These are phyloP conservation scores for Aphanomyces euteiches DNA, from an alignment of 352 stramenopile species.

Conservation along the genomic window DNA sequence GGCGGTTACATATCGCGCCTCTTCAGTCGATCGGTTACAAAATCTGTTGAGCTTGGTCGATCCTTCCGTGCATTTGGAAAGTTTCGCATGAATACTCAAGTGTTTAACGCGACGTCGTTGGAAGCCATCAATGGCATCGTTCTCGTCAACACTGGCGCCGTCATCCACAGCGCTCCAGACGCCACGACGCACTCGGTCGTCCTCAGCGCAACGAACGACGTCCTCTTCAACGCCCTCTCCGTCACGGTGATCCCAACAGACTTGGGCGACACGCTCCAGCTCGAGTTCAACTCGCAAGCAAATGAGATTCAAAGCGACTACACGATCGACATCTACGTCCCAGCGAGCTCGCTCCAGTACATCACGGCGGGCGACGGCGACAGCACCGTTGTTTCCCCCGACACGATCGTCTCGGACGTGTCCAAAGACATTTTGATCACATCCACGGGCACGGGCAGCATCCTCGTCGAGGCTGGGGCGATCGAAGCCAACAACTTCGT, in stretches of 20 bases:
- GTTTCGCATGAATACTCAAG: neutral
- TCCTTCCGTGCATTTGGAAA: too few species aligned
- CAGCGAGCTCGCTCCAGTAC: constrained; percentile 4
- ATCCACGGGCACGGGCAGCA: neutral
- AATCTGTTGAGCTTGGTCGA: too few species aligned
- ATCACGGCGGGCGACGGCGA: neutral
- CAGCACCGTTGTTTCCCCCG: constrained; percentile 1
- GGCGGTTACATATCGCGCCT: too few species aligned
- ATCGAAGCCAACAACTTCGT: neutral
- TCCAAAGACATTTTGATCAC: neutral
- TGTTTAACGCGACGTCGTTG: constrained; percentile 6
- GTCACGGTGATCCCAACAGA: neutral
- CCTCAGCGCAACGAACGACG: neutral
- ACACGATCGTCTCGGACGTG: neutral
- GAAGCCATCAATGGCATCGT: neutral
- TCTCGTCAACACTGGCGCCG: constrained; percentile 4
- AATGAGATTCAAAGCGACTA: neutral
- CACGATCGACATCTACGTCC: constrained; percentile 13
- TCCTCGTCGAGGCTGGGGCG: neutral
- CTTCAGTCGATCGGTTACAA: too few species aligned
- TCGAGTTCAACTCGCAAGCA: neutral
- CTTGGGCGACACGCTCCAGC: neutral
- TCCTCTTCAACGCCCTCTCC: neutral
- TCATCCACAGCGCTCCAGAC: neutral
- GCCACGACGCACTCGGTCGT: constrained; percentile 3